Base-by-base conservation (phyloP, 2,329 filamentous ascomycete genomes). In the Davidsoniella virescens region DNA sequence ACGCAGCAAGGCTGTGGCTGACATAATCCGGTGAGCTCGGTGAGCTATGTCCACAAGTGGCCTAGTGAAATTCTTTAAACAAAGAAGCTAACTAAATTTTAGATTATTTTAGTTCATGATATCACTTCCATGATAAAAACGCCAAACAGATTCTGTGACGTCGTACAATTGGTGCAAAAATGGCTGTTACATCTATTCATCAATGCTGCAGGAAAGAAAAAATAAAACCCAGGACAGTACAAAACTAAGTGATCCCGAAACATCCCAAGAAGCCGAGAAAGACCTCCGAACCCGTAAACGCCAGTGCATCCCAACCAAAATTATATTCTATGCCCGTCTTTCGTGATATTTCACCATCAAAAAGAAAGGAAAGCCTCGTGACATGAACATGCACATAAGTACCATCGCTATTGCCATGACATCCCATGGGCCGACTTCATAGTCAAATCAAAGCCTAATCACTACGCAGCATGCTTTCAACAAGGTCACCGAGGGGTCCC, bases 381-480 rank as follows among this genome's bases (percentile, higher is more conserved):
- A 40, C n/a, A 45, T 39, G 23, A 12, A 43, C 12, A 43, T 20
- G 18, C 17, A 20, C 39, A 12, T 2, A 20, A 43, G 18, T 17
- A 17, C 41, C 41, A 43, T 23, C 41, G 18, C 6, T 20, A 33
- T 33, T 9, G 26, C 29, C 29, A 33, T 8, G 4, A 12, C 41
- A 43, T 43, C 18, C 41, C 41, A 14, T 23, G 25, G 25, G 25
- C 18, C 18, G 25, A 43, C 18, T 12, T 3, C n/a, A 43, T 43
- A 20, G 25, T 43, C 7, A 43, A 9, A 23, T 43, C n/a, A 20
- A 9, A 9, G 25, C 18, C 36, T 59, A 94, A 64, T 96, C 92
- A 61, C 87, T 95, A 67, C 82, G 82, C 68, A 96, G 67, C 88
- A 98, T 98, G 64, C 87, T 96, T 64, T 98, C 92, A 47, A 98